These are phyloP conservation scores for Phascolomyces articulosus DNA, from an alignment of 371 early-diverging fungal genomes.

Conservation along the genomic window DNA sequence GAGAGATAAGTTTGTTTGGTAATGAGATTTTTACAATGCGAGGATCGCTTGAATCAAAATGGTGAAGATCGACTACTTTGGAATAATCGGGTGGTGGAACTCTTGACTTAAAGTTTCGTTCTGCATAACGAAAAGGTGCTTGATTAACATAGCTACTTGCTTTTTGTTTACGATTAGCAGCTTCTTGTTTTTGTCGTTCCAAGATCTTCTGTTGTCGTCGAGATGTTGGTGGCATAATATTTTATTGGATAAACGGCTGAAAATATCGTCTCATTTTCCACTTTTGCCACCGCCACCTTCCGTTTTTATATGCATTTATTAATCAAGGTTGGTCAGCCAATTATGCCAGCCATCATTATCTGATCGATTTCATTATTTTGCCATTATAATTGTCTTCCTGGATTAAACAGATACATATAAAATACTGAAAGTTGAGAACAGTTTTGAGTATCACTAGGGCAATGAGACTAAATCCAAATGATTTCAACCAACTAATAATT, in stretches of 20 bases:
- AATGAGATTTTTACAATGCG: constrained; percentile 3
- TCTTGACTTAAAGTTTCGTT: constrained; percentile 71
- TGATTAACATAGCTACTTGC: constrained; percentile 53
- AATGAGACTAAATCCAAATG: too few species aligned
- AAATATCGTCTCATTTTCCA: background rate
- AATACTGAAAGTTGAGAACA: too few species aligned
- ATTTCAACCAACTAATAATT: too few species aligned
- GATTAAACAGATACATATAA: too few species aligned
- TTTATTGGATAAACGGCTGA: background rate
- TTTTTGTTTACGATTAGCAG: constrained; percentile 27
- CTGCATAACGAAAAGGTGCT: constrained; percentile 78
- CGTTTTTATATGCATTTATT: too few species aligned
- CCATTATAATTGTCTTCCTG: too few species aligned
- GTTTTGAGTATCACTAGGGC: too few species aligned
- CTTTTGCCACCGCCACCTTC: too few species aligned
- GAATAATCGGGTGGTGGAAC: constrained; percentile 59
- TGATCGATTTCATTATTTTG: too few species aligned
- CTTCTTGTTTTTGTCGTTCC: constrained; percentile 31
- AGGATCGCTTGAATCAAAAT: constrained; percentile 24
- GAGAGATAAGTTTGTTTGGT: background rate
- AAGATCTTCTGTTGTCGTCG: constrained; percentile 48
- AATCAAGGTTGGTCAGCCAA: too few species aligned
- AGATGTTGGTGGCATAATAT: constrained; percentile 20
- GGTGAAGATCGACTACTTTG: constrained; percentile 59
- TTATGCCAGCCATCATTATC: too few species aligned